Evolutionary conservation across 371 early-diverging fungal genomes (phyloP).

Genomic region (Syncephalastrum monosporum): DNA sequence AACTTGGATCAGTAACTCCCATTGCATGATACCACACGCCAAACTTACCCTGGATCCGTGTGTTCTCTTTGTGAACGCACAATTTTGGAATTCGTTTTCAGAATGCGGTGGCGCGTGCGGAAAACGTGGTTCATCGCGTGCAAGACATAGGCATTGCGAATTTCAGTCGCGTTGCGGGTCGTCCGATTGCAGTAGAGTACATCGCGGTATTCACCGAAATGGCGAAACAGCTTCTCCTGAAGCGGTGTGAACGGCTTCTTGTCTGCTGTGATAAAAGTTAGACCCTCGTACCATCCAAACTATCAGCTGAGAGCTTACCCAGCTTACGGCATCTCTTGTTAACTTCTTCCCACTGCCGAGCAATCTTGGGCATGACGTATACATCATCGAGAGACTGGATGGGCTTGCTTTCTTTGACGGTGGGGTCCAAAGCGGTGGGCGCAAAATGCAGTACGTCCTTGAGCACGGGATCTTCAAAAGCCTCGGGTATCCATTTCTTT

Average conservation of each 20-base stretch:
- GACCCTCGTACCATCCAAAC: neutral
- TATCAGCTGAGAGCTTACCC: constrained; percentile 8
- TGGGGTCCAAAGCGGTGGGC: constrained; percentile 21
- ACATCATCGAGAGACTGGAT: constrained; percentile 25
- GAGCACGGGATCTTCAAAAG: constrained; percentile 45
- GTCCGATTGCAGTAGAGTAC: constrained; percentile 69
- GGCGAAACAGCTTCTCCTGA: constrained; percentile 61
- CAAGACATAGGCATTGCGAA: constrained; percentile 72
- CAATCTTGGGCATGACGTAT: constrained; percentile 33
- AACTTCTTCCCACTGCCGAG: constrained; percentile 34
- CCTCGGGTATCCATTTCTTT: constrained; percentile 41
- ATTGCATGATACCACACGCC: neutral
- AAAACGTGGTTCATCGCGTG: constrained; percentile 91
- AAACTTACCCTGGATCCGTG: constrained; percentile 40
- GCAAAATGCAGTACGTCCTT: constrained; percentile 43
- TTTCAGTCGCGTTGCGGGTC: constrained; percentile 59
- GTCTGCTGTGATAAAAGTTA: neutral
- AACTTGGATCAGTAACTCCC: neutral
- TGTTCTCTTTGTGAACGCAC: constrained; percentile 53
- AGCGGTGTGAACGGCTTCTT: constrained; percentile 47
- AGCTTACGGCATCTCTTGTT: constrained; percentile 19
- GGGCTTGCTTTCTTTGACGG: constrained; percentile 24
- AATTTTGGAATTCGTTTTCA: constrained; percentile 81
- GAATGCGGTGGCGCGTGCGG: constrained; percentile 70
- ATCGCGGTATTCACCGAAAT: constrained; percentile 76